A percentile compares a stretch with the other conserved stretches of the same genome.
Evolutionary conservation across 257 asterid genomes (phyloP).

Genomic region (Ligustrum vulgare): DNA sequence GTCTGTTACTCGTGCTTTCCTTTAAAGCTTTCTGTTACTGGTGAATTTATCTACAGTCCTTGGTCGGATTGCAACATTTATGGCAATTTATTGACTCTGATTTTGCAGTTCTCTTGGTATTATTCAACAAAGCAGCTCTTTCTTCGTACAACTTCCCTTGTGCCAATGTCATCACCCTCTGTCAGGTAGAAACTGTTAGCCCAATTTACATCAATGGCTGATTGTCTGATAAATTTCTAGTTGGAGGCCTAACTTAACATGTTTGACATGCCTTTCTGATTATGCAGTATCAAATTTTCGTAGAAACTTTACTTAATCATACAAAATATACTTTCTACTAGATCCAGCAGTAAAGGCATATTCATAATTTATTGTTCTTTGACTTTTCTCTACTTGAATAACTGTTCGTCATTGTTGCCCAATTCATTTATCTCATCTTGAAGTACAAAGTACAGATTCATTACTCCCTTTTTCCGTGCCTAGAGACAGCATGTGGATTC

Average conservation of each 20-base stretch:
- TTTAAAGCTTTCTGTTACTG: not conserved
- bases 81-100: constrained; percentile 15
- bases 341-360: not conserved
- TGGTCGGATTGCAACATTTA: constrained; percentile 5
- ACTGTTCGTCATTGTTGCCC: not conserved
- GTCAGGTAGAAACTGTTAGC: constrained; percentile 55
- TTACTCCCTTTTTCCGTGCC: not conserved
- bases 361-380: not conserved
- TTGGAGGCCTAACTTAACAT: not conserved
- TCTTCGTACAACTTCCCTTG: constrained; percentile 85
- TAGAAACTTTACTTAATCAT: not conserved
- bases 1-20: constrained; percentile 4
- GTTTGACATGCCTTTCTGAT: not conserved
- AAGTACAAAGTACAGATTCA: not conserved
- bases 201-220: constrained; percentile 18
- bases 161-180: constrained; percentile 88
- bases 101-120: constrained; percentile 79
- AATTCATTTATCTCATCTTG: not conserved
- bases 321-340: not conserved
- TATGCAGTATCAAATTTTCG: not conserved
- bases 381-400: not conserved
- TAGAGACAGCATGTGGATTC: not conserved
- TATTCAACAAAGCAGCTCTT: constrained; percentile 98
- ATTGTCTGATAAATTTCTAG: not conserved
- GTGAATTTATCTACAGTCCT: not conserved